Evolutionary conservation across 176 grass and related monocot species (phyloP), one percentile per base, ranked within the genome.

Genomic region (Oryza rufipogon): DNA sequence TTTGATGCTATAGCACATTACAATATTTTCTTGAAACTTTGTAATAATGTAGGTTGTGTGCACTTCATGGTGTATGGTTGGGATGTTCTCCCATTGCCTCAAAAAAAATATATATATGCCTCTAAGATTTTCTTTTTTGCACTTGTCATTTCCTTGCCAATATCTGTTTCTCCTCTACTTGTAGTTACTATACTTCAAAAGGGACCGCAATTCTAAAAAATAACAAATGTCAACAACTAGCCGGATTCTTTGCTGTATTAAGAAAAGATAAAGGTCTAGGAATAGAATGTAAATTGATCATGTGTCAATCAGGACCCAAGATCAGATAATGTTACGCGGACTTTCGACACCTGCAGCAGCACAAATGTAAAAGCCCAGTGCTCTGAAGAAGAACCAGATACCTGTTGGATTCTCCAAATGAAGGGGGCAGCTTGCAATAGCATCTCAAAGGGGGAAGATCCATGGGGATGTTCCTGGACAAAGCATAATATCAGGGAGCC

Each of bases 361-460:
- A 77, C n/a, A 63, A 63, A 32, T 81, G 77, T 48, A 23, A 86
- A 85, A 82, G 77, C 19, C 48, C 39, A 86, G 39, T 58, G 64
- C 45, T 83, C 20, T 49, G 8, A 22, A 51, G 16, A 66, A 39
- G 81, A 88, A 91, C 78, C 36, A 78, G 70, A 86, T 86, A 78
- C 87, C 45, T 69, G 70, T 25, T 51, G 49, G 69, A 73, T 88
- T 88, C 82, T 85, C 74, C 83, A 60, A 82, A 58, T 44, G 42
- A 11, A 44, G 9, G 38, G 46, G 26, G 30, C 22, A 38, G 70
- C 64, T 84, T 79, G 30, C 45, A 69, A 85, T 20, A 69, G 82
- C 86, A 78, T 34, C 80, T 34, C 80, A 83, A 86, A 91, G 79
- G 60, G 60, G 74, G 90, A 79, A 91, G 81, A 88, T 88, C 90